Evolutionary conservation across 345 rosid species (phyloP), one percentile per base, ranked within the genome.

Genomic region (Firmiana major): DNA sequence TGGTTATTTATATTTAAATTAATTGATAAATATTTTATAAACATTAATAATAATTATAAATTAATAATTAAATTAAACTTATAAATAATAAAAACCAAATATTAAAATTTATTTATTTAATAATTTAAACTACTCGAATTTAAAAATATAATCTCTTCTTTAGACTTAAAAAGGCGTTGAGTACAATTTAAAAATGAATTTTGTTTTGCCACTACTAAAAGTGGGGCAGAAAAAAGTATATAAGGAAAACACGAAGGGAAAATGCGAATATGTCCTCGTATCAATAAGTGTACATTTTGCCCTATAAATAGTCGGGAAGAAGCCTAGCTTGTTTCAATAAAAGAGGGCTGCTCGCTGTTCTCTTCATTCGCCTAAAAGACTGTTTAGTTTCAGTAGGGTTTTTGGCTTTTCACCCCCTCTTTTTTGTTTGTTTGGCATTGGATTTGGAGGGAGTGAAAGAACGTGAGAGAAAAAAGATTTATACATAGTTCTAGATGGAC

Each of bases 401-500:
- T 79, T 10, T 48, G 60, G n/a, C n/a, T 69, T 19, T 62, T 16
- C 24, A 31, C 8, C 24, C 58, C 38, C 51, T 34, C 53, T 17
- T 26, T 21, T 15, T 24, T 28, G 19, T 12, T 60, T 36, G 38
- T 46, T 70, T 40, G 74, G 31, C 48, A 3, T 31, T 45, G 15
- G 54, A 34, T 66, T 80, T 26, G 24, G 69, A 43, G n/a, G 43
- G 34, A 21, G 57, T 16, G 63, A 43, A 7, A 31, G 38, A 16
- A 38, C 4, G 28, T 16, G 49, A 75, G 57, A 46, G 46, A 9
- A 9, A 24, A 16, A 45, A 15, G 8, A 8, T 16, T 51, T 40
- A 6, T 48, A 19, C 34, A 10, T 75, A 74, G 36, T 68, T 42
- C 54, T 11, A 17, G 73, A 94, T 97, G 99, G 98, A 97, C n/a